Conservation (phyloP, 441 rosid species). For the Gossypium laxum region DNA sequence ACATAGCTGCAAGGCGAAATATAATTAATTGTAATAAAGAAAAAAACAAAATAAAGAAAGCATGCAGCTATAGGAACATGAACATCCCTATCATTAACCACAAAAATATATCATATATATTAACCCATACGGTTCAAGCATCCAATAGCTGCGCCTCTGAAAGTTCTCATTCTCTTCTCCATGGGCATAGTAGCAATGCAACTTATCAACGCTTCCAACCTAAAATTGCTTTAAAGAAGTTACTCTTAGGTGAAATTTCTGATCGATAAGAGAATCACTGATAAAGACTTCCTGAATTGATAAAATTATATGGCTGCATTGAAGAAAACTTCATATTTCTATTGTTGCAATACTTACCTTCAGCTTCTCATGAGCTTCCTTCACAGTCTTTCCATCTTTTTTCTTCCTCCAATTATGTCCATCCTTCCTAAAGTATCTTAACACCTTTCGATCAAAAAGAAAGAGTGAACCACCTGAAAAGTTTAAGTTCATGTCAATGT, state of each 20-base stretch:
- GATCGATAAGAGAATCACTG: neutral
- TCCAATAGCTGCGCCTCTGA: constrained; percentile 93
- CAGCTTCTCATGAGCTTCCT: constrained; percentile 92
- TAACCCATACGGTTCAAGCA: constrained; percentile 64
- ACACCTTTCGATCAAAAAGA: constrained; percentile 86
- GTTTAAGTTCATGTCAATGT: constrained; percentile 14
- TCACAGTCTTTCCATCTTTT: constrained; percentile 82
- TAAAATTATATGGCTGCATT: neutral
- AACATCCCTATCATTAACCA: neutral
- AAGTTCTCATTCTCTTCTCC: constrained; percentile 84
- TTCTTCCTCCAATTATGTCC: constrained; percentile 98
- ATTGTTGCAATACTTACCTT: constrained; percentile 38
- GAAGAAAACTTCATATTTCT: neutral
- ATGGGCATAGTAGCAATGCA: constrained; percentile 96
- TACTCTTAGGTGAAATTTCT: neutral
- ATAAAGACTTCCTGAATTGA: constrained; percentile 2
- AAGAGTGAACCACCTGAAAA: constrained; percentile 82
- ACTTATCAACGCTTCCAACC: constrained; percentile 80
- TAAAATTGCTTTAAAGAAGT: constrained; percentile 24
- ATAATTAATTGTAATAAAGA: neutral
- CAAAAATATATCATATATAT: neutral
- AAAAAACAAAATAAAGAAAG: neutral
- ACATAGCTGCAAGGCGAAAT: neutral
- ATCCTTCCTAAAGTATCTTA: constrained; percentile 89
- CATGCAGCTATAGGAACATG: neutral